These are phyloP conservation scores for Boletus smithii DNA, from an alignment of 1,284 basidiomycete species.

Conservation along the genomic window DNA sequence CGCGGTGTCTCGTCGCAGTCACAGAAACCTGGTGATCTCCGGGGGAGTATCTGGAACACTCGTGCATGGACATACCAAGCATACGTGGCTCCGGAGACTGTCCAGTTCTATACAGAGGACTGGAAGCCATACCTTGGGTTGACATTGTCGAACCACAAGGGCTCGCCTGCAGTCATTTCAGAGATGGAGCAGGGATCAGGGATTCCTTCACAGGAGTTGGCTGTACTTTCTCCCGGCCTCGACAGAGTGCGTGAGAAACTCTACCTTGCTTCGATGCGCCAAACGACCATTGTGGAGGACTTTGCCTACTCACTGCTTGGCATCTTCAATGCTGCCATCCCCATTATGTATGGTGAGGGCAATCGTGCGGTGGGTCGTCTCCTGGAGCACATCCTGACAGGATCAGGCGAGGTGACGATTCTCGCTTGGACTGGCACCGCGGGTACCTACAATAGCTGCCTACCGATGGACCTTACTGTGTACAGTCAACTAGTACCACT, in stretches of 20 bases:
- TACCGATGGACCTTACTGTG: constrained; percentile 8
- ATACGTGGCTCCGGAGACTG: constrained; percentile 1
- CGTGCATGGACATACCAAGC: constrained; percentile 17
- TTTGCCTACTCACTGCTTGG: constrained; percentile 16
- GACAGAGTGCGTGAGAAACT: constrained; percentile 10
- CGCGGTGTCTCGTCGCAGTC: not conserved
- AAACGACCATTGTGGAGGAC: constrained; percentile 13
- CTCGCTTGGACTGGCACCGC: constrained; percentile 15
- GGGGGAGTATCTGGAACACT: constrained; percentile 2
- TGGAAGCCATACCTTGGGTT: constrained; percentile 17
- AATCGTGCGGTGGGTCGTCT: constrained; percentile 12
- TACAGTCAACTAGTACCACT: constrained; percentile 1
- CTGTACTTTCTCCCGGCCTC: constrained; percentile 6
- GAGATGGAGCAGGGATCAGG: constrained; percentile 7
- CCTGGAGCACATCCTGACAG: constrained; percentile 11
- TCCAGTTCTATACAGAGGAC: constrained; percentile 15
- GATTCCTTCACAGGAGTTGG: not conserved
- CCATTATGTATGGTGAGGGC: constrained; percentile 13
- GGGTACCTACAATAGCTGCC: constrained; percentile 10
- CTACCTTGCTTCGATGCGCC: constrained; percentile 11
- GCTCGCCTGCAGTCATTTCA: not conserved
- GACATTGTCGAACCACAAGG: constrained; percentile 10
- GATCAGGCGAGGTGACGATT: constrained; percentile 8
- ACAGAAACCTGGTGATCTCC: not conserved
- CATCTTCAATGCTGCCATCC: constrained; percentile 12